Evolutionary conservation across 73 alveolate species (phyloP), one percentile per base, ranked within the genome.

Genomic region (Paramecium bursaria): DNA sequence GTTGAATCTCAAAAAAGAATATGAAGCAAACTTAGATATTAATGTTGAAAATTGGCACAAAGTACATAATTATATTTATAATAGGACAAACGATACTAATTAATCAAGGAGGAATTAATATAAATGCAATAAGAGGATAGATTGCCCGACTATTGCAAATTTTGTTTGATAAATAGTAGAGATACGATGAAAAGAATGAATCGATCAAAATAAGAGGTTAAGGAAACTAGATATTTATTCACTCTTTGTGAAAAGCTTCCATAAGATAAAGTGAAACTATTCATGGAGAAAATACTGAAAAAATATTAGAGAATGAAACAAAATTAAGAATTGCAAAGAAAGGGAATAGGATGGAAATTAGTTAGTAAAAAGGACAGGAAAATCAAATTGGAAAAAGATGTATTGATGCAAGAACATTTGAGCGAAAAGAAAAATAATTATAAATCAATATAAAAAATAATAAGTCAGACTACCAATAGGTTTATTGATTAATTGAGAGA

Each of bases 261-360:
- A 10, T 25, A 42, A 35, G 55, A 67, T 21, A 67, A 67, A 67
- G 26, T 67, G 14, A 67, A 67, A 67, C 13, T 39, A 6, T 67
- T 4, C 44, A 35, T 67, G 55, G 82, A 67, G 35, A 61, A 33
- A 61, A 61, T 61, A 9, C 39, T 61, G 25, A 27, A 44, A 13
- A 61, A 67, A 67, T 67, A 67, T 42, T 46, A 67, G 44, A 31
- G 60, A 14, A 11, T 67, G 21, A 13, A 67, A 6, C 25, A 67
- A 39, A 35, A 67, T 35, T 39, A 35, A 42, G 57, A 30, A 5
- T 47, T 67, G 2, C n/a, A 9, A 0, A 21, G 44, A 0, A 67
- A 42, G 9, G 82, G 82, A 2, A 22, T 31, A 2, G 82, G 82
- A n/a, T 67, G 82, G 82, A 67, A 67, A 67, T 67, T 67, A 42